Conservation (phyloP, 805 yeast genomes). For the Zygosaccharomyces siamensis region DNA sequence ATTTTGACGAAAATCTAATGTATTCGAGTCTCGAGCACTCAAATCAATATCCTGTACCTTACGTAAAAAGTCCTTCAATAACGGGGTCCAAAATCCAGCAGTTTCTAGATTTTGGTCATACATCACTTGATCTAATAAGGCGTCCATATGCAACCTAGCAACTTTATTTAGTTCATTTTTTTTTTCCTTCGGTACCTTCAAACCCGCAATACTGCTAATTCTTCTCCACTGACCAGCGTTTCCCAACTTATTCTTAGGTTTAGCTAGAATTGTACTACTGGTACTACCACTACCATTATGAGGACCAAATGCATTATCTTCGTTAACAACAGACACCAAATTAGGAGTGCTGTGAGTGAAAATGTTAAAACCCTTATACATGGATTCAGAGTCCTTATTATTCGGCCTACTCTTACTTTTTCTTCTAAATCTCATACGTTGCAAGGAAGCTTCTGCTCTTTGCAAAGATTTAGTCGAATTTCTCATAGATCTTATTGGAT, state of each 20-base stretch:
- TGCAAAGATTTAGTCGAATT: slow-evolving; percentile 47
- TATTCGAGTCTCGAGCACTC: slow-evolving; percentile 59
- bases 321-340: slow-evolving; percentile 23
- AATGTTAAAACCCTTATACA: slow-evolving; percentile 21
- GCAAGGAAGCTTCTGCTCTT: slow-evolving; percentile 60
- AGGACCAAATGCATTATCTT: slow-evolving; percentile 16
- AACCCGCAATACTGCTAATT: slow-evolving; percentile 19
- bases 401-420: slow-evolving; percentile 44
- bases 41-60: slow-evolving; percentile 56
- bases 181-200: slow-evolving; percentile 15
- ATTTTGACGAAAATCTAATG: slow-evolving; percentile 72
- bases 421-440: slow-evolving; percentile 56
- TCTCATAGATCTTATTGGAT: slow-evolving; percentile 36
- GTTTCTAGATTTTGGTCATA: slow-evolving; percentile 51
- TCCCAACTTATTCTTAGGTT: slow-evolving; percentile 8
- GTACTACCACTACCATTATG: slow-evolving; percentile 8
- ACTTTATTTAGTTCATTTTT: slow-evolving; percentile 36
- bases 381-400: slow-evolving; percentile 27
- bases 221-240: slow-evolving; percentile 21
- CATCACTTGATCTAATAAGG: slow-evolving; percentile 54
- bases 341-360: slow-evolving; percentile 35
- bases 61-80: slow-evolving; percentile 47
- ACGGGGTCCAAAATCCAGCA: slow-evolving; percentile 53
- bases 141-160: slow-evolving; percentile 42
- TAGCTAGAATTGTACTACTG: neutral